Percentiles rank a stretch among this genome's conserved stretches.
Conservation (phyloP, 805 yeast genomes). For the Yarrowia yakushimensis region DNA sequence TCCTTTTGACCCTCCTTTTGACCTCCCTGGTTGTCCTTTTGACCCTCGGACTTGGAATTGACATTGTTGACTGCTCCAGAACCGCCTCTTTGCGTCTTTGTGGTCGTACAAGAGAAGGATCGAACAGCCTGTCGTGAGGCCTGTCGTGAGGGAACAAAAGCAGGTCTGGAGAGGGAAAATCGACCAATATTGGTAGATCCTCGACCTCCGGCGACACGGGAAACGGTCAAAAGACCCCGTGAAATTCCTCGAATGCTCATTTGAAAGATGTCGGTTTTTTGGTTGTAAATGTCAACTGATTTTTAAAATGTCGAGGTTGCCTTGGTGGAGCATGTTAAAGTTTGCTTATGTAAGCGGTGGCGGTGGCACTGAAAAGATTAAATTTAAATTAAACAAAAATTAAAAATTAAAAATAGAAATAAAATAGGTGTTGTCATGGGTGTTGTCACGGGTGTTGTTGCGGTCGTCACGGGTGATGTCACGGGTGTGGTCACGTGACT, state of each 20-base stretch:
- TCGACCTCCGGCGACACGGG: not conserved
- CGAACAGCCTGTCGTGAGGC: too few relatives aligned
- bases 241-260: slow-evolving; percentile 17
- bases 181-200: not conserved
- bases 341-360: not conserved
- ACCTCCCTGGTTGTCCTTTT: not conserved
- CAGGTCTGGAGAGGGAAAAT: not conserved
- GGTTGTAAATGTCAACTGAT: too few relatives aligned
- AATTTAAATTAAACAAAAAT: too few relatives aligned
- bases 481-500: too few relatives aligned
- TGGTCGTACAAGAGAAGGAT: not conserved
- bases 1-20: slow-evolving; percentile 3
- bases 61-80: too few relatives aligned
- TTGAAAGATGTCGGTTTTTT: too few relatives aligned
- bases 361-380: not conserved
- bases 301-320: too few relatives aligned
- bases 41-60: not conserved
- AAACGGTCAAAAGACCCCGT: not conserved
- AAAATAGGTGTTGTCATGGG: too few relatives aligned
- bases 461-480: too few relatives aligned
- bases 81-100: not conserved
- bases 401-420: too few relatives aligned
- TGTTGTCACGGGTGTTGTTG: too few relatives aligned
- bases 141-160: not conserved
- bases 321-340: not conserved